Percentiles rank a stretch among this genome's conserved stretches.
Evolutionary conservation across 495 filamentous ascomycete genomes (phyloP).

Genomic region (Penicillium subrubescens): DNA sequence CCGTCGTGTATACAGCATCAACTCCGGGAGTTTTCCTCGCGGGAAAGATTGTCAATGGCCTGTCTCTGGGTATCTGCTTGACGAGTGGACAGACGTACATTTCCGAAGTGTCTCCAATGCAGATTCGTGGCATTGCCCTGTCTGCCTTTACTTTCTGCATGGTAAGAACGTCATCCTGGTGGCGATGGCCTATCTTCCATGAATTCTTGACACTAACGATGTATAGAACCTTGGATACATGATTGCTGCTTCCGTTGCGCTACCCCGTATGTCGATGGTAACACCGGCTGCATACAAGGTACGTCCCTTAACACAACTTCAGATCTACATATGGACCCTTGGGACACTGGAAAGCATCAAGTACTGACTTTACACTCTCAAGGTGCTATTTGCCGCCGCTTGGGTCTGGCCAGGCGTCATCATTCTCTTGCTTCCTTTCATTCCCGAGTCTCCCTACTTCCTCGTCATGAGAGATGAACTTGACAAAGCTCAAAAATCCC

Average conservation of each 20-base stretch:
- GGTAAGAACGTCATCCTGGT: background rate
- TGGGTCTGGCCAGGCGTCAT: constrained; percentile 19
- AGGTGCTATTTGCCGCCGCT: constrained; percentile 21
- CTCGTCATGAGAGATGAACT: constrained; percentile 14
- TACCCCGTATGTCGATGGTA: constrained; percentile 15
- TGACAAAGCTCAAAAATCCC: constrained; percentile 8
- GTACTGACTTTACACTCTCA: background rate
- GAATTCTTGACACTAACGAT: background rate
- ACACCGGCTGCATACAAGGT: constrained; percentile 15
- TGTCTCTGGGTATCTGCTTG: constrained; percentile 24
- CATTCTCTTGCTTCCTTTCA: constrained; percentile 4
- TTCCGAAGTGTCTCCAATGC: constrained; percentile 28
- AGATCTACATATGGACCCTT: background rate
- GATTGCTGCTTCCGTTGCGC: constrained; percentile 17
- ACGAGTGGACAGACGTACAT: constrained; percentile 31
- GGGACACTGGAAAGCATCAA: background rate
- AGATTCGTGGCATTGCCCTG: constrained; percentile 27
- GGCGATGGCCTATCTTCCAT: background rate
- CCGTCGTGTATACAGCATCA: constrained; percentile 20
- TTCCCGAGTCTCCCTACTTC: constrained; percentile 16
- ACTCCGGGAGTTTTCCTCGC: constrained; percentile 26
- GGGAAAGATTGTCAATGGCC: constrained; percentile 29
- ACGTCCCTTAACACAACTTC: background rate
- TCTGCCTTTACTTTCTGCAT: constrained; percentile 23
- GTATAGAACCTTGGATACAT: constrained; percentile 18